These are phyloP conservation scores for Astragalus membranaceus DNA, from an alignment of 306 rosid species.

Conservation along the genomic window DNA sequence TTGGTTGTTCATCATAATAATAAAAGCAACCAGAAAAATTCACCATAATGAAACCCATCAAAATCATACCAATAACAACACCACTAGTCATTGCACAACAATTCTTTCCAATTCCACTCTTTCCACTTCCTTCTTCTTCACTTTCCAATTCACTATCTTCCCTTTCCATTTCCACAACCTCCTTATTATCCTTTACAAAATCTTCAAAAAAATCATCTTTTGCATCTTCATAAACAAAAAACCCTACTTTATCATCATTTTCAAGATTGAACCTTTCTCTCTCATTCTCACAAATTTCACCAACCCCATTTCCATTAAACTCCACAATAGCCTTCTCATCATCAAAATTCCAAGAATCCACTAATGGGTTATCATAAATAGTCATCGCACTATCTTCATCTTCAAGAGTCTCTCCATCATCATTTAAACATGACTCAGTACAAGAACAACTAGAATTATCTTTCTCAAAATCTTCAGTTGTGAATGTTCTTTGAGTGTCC, in stretches of 20 bases:
- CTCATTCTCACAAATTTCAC: background rate
- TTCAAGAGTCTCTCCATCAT: constrained; percentile 16
- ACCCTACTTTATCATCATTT: background rate
- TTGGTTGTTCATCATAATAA: background rate
- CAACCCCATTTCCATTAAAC: background rate
- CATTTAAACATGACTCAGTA: constrained; percentile 33
- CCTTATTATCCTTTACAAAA: background rate
- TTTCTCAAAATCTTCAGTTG: background rate
- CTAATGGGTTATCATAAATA: constrained; percentile 17
- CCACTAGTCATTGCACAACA: constrained; percentile 40
- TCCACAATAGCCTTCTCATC: constrained; percentile 22
- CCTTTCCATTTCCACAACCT: background rate
- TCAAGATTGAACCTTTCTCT: background rate
- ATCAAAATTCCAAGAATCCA: background rate
- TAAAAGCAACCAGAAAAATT: constrained; percentile 27
- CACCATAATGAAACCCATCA: constrained; percentile 31
- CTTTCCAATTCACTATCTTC: constrained; percentile 5
- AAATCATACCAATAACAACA: constrained; percentile 35
- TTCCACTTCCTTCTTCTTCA: background rate
- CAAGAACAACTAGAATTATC: constrained; percentile 31
- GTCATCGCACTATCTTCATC: background rate
- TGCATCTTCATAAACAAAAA: constrained; percentile 14
- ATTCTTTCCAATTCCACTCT: background rate
- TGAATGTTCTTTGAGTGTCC: background rate
- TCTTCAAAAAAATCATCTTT: background rate